Percentiles rank a stretch among this genome's conserved stretches.
Evolutionary conservation across 1,284 basidiomycete species (phyloP).

Genomic region (Rhodotorula sp.): DNA sequence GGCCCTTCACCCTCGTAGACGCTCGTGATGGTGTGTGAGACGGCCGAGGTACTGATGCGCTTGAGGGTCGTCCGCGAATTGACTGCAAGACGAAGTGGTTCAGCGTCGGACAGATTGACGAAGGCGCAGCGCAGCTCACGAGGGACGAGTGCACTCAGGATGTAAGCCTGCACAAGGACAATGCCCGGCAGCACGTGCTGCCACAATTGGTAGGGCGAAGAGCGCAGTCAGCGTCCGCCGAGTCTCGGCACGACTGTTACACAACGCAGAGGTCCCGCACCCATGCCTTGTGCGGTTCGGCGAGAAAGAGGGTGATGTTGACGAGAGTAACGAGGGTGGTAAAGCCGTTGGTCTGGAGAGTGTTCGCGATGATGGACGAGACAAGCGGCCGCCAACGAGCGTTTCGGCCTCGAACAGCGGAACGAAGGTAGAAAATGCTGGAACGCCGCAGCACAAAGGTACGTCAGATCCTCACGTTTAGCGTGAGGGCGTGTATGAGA

Average conservation of each 20-base stretch:
- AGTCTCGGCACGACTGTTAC: too few relatives aligned
- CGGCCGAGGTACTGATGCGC: too few relatives aligned
- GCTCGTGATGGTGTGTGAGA: too few relatives aligned
- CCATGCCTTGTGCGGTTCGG: neutral
- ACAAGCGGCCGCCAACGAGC: neutral
- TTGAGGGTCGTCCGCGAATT: neutral
- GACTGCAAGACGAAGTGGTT: neutral
- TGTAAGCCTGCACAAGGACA: conserved; percentile 15
- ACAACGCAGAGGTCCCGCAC: too few relatives aligned
- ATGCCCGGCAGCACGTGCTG: conserved; percentile 15
- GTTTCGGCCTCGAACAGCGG: too few relatives aligned
- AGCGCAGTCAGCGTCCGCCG: too few relatives aligned
- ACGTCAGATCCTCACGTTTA: too few relatives aligned
- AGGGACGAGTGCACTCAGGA: conserved; percentile 8
- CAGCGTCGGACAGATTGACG: neutral
- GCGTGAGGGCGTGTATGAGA: neutral
- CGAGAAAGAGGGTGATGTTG: conserved; percentile 12
- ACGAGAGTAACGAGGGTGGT: conserved; percentile 10
- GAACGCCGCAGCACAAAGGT: too few relatives aligned
- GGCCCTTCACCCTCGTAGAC: too few relatives aligned
- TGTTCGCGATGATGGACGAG: neutral
- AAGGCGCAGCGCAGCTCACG: neutral
- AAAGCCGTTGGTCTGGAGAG: conserved; percentile 14
- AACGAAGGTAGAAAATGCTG: too few relatives aligned
- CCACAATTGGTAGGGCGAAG: too few relatives aligned